These are phyloP conservation scores for Pythium inflatum DNA, from an alignment of 352 stramenopile species.

Conservation along the genomic window DNA sequence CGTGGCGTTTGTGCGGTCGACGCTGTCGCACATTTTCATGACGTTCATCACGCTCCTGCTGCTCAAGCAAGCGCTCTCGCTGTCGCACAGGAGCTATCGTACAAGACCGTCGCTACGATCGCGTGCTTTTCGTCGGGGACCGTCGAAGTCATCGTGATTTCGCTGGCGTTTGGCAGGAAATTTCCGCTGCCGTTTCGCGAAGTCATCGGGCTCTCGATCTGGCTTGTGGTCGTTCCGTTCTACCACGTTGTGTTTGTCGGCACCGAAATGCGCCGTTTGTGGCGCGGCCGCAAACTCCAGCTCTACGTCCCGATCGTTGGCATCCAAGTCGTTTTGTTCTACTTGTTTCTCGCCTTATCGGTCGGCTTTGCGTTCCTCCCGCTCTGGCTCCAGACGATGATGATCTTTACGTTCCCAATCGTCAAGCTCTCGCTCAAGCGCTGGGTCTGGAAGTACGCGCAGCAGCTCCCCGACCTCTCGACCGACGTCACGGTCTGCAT, in stretches of 20 bases:
- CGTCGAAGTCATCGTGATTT: not conserved
- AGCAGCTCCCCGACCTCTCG: conserved; percentile 42
- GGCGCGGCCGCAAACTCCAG: conserved; percentile 12
- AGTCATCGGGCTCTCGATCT: conserved; percentile 11
- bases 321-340: conserved; percentile 22
- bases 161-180: conserved; percentile 20
- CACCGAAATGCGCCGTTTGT: not conserved
- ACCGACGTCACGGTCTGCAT: conserved; percentile 50
- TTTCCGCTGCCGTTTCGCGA: conserved; percentile 33
- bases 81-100: conserved; percentile 19
- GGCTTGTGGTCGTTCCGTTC: not conserved
- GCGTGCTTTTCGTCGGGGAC: not conserved
- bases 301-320: conserved; percentile 7
- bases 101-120: conserved; percentile 9
- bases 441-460: conserved; percentile 36
- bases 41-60: conserved; percentile 14
- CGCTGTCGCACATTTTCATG: conserved; percentile 13
- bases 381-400: conserved; percentile 26
- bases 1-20: conserved; percentile 19
- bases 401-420: conserved; percentile 35
- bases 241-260: conserved; percentile 10
- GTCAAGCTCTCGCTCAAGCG: conserved; percentile 36
- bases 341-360: conserved; percentile 33
- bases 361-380: conserved; percentile 35
- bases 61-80: conserved; percentile 21